Evolutionary conservation across 83 land plant genomes (phyloP).

Genomic region (Thuja plicata): DNA sequence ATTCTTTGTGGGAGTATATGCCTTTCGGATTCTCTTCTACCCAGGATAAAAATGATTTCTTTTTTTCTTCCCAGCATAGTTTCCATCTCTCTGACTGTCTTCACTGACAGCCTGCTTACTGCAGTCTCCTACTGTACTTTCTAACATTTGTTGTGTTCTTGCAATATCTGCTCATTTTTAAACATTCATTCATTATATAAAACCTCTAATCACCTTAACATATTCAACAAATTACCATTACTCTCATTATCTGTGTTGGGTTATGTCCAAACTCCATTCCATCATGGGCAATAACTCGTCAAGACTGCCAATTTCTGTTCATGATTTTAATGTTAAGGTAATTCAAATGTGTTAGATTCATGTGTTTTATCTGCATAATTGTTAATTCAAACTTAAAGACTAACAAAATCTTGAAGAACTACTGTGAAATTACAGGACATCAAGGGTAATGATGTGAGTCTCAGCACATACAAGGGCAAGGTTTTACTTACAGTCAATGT

Average conservation of each 20-base stretch:
- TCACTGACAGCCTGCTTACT: too few species aligned
- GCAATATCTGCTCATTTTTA: too few species aligned
- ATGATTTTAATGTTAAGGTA: slow-evolving; percentile 1
- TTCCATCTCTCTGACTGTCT: too few species aligned
- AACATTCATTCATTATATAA: neutral
- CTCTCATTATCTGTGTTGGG: neutral
- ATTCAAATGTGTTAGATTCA: neutral
- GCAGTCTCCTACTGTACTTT: too few species aligned
- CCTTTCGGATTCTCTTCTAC: too few species aligned
- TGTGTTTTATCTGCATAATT: neutral
- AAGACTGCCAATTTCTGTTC: neutral
- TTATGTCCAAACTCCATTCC: neutral
- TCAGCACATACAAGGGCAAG: slow-evolving; percentile 68
- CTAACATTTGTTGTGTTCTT: too few species aligned
- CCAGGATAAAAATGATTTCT: too few species aligned
- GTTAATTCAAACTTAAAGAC: too few species aligned
- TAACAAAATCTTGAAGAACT: neutral
- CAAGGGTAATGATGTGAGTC: slow-evolving; percentile 62
- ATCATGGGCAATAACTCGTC: neutral
- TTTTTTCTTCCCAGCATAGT: too few species aligned
- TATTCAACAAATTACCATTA: neutral
- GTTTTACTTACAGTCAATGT: slow-evolving; percentile 64
- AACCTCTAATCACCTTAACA: neutral
- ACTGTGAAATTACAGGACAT: slow-evolving; percentile 26
- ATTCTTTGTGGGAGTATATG: too few species aligned